phyloP scores from a whole-genome alignment of 2,329 filamentous ascomycete species.

The Aspergillus sp. region DNA sequence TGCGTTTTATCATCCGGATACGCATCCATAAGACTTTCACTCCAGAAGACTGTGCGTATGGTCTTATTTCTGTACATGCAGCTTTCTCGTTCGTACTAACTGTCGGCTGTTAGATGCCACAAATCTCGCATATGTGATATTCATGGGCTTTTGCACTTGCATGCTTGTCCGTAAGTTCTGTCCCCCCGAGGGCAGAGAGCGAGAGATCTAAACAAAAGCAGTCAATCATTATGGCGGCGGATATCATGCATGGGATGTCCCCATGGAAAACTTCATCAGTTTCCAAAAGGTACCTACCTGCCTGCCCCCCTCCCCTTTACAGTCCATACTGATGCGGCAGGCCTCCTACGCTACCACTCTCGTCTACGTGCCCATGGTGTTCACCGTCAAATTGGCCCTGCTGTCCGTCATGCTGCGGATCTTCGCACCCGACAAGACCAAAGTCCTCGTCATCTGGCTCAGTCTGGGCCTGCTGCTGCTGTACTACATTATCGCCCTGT shows the following conservation, averaged over 20 bases:
- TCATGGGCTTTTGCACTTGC: slow-evolving; percentile 10
- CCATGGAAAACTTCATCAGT: slow-evolving; percentile 5
- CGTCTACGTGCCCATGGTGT: slow-evolving; percentile 22
- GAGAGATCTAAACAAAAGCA: background rate
- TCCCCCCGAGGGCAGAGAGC: background rate
- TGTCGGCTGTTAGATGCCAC: too few relatives aligned
- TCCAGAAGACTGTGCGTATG: slow-evolving; percentile 7
- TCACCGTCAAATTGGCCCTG: slow-evolving; percentile 20
- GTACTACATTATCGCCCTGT: slow-evolving; percentile 20
- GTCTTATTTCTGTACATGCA: too few relatives aligned
- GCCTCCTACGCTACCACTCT: slow-evolving; percentile 19
- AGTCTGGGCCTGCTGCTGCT: slow-evolving; percentile 13
- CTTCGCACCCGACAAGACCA: slow-evolving; percentile 16
- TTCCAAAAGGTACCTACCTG: slow-evolving; percentile 18
- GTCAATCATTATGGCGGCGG: slow-evolving; percentile 17
- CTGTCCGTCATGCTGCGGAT: slow-evolving; percentile 20
- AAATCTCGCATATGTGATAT: slow-evolving; percentile 1
- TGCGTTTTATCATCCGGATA: slow-evolving; percentile 13
- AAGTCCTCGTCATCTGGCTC: slow-evolving; percentile 14
- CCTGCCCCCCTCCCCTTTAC: too few relatives aligned
- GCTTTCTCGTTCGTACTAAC: background rate
- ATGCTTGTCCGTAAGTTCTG: slow-evolving; percentile 3
- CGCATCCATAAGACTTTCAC: slow-evolving; percentile 6
- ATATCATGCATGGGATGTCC: slow-evolving; percentile 19
- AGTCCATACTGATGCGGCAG: slow-evolving; percentile 2